Percentiles rank a stretch among this genome's conserved stretches.
These are phyloP conservation scores for Nemania sp. DNA, from an alignment of 2,329 filamentous ascomycete genomes.

Conservation along the genomic window DNA sequence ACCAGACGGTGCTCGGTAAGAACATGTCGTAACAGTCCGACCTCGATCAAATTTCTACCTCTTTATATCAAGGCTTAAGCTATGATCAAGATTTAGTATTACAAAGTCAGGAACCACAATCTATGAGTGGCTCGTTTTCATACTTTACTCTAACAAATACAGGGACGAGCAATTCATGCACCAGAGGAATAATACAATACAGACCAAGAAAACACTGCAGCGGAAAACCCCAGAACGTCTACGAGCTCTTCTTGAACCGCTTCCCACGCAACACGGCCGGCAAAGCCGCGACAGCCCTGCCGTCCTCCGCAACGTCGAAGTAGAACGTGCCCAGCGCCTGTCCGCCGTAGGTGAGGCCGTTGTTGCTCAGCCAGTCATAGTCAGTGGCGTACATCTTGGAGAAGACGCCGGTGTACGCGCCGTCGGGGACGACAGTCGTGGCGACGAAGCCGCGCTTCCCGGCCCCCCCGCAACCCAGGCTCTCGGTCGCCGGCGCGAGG, in stretches of 20 bases:
- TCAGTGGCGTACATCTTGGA: constrained; percentile 26
- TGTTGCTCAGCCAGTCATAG: constrained; percentile 29
- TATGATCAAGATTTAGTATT: no score
- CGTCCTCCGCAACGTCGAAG: constrained; percentile 30
- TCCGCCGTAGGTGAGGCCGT: constrained; percentile 29
- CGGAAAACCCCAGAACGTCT: no score
- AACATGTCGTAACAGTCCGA: no score
- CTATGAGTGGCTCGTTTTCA: no score
- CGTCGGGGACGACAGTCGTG: constrained; percentile 15
- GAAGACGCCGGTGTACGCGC: constrained; percentile 25
- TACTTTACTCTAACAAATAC: no score
- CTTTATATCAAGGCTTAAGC: no score
- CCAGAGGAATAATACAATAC: no score
- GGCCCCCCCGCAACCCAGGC: constrained; percentile 3
- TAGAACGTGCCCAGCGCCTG: constrained; percentile 30
- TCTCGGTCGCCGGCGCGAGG: constrained; percentile 24
- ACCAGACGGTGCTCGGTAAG: no score
- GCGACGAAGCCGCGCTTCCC: constrained; percentile 25
- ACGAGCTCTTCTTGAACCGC: not conserved
- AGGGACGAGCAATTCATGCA: no score
- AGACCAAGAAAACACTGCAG: no score
- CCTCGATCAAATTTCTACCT: no score
- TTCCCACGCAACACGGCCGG: constrained; percentile 19
- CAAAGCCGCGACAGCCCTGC: constrained; percentile 27
- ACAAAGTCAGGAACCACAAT: no score